Percentiles rank a stretch among this genome's conserved stretches.
phyloP scores from a whole-genome alignment of 2,329 filamentous ascomycete species.

The Ophiostoma quercus region DNA sequence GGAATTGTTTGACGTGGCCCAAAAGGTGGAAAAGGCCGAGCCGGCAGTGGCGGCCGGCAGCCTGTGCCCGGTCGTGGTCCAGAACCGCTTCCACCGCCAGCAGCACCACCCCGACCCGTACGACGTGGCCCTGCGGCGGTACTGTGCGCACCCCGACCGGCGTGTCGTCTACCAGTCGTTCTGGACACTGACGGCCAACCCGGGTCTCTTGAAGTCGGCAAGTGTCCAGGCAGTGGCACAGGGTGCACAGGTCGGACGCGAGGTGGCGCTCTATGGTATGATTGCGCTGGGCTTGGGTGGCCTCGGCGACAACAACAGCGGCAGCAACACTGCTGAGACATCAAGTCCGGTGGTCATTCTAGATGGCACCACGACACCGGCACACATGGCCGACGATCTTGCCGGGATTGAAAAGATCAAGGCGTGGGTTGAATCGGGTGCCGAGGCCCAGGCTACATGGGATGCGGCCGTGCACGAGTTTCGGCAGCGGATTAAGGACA shows the following conservation, averaged over 20 bases:
- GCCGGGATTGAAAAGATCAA: conserved; percentile 40
- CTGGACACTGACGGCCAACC: conserved; percentile 50
- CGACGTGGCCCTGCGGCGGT: conserved; percentile 55
- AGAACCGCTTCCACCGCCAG: conserved; percentile 65
- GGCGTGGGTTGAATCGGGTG: conserved; percentile 34
- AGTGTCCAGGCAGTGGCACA: conserved; percentile 46
- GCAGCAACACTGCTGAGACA: conserved; percentile 29
- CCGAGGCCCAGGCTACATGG: conserved; percentile 16
- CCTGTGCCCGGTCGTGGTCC: conserved; percentile 55
- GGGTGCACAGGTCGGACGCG: conserved; percentile 35
- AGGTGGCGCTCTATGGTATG: conserved; percentile 45
- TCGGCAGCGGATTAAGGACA: conserved; percentile 7
- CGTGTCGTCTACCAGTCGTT: conserved; percentile 49
- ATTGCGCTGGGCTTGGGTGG: conserved; percentile 42
- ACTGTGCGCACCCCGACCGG: conserved; percentile 36
- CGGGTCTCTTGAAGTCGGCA: conserved; percentile 34
- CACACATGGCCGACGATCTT: conserved; percentile 48
- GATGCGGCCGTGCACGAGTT: conserved; percentile 22
- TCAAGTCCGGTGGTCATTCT: conserved; percentile 24
- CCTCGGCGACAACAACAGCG: conserved; percentile 41
- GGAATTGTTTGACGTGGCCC: conserved; percentile 40
- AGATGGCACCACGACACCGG: conserved; percentile 34
- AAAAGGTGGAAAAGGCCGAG: conserved; percentile 8
- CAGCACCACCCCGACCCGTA: conserved; percentile 43
- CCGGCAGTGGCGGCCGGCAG: not conserved